Percentiles rank a stretch among this genome's conserved stretches.
Conservation (phyloP, 1,284 basidiomycete genomes). For the Leccinum pachyderme region DNA sequence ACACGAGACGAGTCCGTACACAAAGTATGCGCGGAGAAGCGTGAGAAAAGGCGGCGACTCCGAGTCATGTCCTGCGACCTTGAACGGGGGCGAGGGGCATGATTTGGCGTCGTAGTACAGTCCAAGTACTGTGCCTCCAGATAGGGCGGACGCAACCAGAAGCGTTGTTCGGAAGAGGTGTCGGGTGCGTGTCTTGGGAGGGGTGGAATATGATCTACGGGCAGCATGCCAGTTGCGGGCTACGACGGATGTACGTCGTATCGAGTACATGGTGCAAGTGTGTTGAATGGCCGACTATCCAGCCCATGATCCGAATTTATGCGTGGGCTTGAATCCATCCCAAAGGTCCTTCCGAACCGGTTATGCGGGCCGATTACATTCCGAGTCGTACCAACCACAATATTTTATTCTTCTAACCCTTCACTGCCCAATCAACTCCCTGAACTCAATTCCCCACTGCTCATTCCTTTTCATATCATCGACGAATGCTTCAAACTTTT, state of each 20-base stretch:
- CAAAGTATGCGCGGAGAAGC: constrained; percentile 70
- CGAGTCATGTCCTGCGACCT: constrained; percentile 6
- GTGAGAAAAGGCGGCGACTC: constrained; percentile 16
- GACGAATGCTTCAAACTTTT: constrained; percentile 74
- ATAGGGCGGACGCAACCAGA: constrained; percentile 20
- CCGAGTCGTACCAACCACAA: neutral
- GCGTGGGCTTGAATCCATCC: neutral
- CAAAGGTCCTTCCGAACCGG: constrained; percentile 20
- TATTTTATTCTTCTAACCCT: neutral
- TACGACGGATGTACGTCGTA: constrained; percentile 10
- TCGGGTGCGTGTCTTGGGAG: constrained; percentile 1
- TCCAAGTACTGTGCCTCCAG: constrained; percentile 16
- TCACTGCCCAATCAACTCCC: constrained; percentile 46
- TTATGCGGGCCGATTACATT: neutral
- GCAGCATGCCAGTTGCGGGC: neutral
- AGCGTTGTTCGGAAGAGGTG: constrained; percentile 14
- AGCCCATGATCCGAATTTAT: neutral
- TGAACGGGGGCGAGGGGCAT: constrained; percentile 26
- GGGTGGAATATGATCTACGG: constrained; percentile 7
- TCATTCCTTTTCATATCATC: constrained; percentile 62
- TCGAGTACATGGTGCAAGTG: constrained; percentile 11
- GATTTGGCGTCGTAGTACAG: constrained; percentile 29
- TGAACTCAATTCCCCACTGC: constrained; percentile 67
- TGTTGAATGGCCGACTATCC: neutral
- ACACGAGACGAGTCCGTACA: constrained; percentile 79